Evolutionary conservation across 148 eudicot genomes (phyloP), one percentile per base, ranked within the genome.

Genomic region (Linanthus parryae): DNA sequence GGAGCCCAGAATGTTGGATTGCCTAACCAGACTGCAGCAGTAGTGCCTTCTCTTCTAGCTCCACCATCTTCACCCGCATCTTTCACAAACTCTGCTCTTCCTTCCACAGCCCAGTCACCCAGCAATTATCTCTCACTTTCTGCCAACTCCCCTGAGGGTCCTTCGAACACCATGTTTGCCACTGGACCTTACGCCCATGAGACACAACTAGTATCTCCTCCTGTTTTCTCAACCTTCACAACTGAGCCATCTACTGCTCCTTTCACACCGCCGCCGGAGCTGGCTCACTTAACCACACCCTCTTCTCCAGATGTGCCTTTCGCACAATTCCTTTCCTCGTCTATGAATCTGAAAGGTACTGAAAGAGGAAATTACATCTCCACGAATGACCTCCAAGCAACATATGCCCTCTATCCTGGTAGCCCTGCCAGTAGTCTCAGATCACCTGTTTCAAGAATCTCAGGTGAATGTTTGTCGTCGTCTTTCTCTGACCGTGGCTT

Each of bases 211-310:
- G 94, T 92, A 44, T 87, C 99, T 26, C 99, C 99, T 23, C 99
- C 99, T 25, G 96, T 84, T 36, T 92, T 92, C 60, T 92, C 99
- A 1, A 84, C 90, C 42, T 81, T 73, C 74, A 87, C 99, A 7
- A 92, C 99, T 38, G 94, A 92, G 73, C 99, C 99, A 43, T 92
- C 99, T 15, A 92, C 96, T 40, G 99, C 99, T 53, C 99, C 99
- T 64, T 59, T 84, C 44, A 92, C 99, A 8, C 99, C 99, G 35
- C 99, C 99, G 12, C 96, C 96, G 0, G 99, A 92, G 64, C 48
- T 87, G 68, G 91, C 96, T 33, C 96, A 87, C 70, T 45, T 87
- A 37, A 92, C 99, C n/a, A 92, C 96, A 21, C 99, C 99, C 20
- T 92, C 99, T 54, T 92, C 99, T 36, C 99, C 99, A 0, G 99